Evolutionary conservation across 1,284 basidiomycete species (phyloP).

Genomic region (Malassezia equina): DNA sequence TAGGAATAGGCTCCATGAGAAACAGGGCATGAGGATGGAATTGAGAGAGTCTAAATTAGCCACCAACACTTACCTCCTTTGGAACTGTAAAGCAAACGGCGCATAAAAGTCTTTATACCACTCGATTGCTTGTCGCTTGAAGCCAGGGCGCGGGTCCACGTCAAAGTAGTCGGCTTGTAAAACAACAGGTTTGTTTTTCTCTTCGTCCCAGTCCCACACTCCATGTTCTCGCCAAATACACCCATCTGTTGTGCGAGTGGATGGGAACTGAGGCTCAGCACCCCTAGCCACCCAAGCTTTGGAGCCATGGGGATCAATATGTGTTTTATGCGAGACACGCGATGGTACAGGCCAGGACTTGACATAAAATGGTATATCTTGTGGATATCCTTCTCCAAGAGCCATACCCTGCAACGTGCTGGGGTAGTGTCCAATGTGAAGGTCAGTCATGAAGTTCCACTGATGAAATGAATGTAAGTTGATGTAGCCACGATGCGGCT

Average conservation of each 20-base stretch:
- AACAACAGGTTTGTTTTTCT: slow-evolving; percentile 62
- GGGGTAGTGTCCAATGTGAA: slow-evolving; percentile 67
- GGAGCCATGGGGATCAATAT: slow-evolving; percentile 30
- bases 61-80: slow-evolving; percentile 17
- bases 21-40: slow-evolving; percentile 4
- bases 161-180: slow-evolving; percentile 78
- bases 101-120: slow-evolving; percentile 45
- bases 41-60: neutral
- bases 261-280: slow-evolving; percentile 61
- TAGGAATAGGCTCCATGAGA: slow-evolving; percentile 44
- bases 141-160: slow-evolving; percentile 47
- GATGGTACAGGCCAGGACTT: slow-evolving; percentile 45
- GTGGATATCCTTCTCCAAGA: slow-evolving; percentile 28
- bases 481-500: slow-evolving; percentile 88
- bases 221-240: slow-evolving; percentile 86
- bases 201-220: slow-evolving; percentile 79
- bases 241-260: slow-evolving; percentile 52
- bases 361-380: slow-evolving; percentile 53
- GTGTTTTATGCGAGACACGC: slow-evolving; percentile 25
- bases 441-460: slow-evolving; percentile 82
- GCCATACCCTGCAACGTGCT: slow-evolving; percentile 41
- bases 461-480: slow-evolving; percentile 68
- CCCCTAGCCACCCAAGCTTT: slow-evolving; percentile 23
- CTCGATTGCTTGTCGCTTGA: slow-evolving; percentile 25
- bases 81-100: slow-evolving; percentile 30